A percentile compares a stretch with the other conserved stretches of the same genome.
Conservation (phyloP, 2,329 filamentous ascomycete genomes). For the Ceratocystis harringtonii region DNA sequence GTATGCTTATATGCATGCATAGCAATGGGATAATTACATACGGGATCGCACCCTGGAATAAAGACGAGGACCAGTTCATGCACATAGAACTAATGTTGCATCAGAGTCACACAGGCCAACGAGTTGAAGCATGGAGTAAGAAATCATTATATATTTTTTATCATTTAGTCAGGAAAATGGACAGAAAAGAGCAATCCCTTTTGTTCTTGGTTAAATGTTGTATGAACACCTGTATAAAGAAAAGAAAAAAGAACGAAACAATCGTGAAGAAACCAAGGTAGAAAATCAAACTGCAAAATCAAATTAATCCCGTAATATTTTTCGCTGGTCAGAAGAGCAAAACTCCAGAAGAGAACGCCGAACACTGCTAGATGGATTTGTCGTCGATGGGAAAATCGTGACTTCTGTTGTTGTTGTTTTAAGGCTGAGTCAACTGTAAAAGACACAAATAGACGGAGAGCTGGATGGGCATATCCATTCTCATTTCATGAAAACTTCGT, state of each 20-base stretch:
- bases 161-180: no score
- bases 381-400: neutral
- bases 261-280: neutral
- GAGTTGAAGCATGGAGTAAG: no score
- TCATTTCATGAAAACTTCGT: neutral
- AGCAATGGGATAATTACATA: no score
- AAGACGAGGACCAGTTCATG: no score
- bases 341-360: neutral
- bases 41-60: no score
- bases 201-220: neutral
- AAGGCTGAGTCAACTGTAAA: neutral
- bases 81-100: no score
- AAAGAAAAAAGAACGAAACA: neutral
- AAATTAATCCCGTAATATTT: neutral
- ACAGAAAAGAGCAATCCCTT: neutral
- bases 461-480: conserved; percentile 15
- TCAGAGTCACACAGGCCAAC: no score
- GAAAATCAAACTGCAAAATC: neutral
- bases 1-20: neutral
- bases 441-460: neutral
- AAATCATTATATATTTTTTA: no score
- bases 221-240: neutral
- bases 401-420: neutral
- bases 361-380: neutral
- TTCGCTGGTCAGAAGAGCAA: neutral